Percentiles rank a stretch among this genome's conserved stretches.
Conservation (phyloP, 495 filamentous ascomycete species). For the Amniculicola lignicola region DNA sequence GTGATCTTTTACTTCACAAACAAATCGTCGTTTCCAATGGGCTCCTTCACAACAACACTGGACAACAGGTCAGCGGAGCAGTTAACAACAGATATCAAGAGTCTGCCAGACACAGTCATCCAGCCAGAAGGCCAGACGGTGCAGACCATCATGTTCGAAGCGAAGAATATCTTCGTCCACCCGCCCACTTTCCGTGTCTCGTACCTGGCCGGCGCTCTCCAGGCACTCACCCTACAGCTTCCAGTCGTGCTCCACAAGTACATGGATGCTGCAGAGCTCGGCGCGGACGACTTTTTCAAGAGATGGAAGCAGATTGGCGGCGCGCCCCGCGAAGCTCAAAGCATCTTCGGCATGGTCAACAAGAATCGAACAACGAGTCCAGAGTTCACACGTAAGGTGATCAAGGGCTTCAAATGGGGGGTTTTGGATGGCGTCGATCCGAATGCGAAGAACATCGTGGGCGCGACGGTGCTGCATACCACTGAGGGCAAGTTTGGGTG, state of each 20-base stretch:
- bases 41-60: slow-evolving; percentile 88
- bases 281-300: slow-evolving; percentile 94
- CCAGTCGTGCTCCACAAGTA: slow-evolving; percentile 90
- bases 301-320: slow-evolving; percentile 98
- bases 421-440: slow-evolving; percentile 82
- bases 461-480: slow-evolving; percentile 85
- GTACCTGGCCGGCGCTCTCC: slow-evolving; percentile 89
- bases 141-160: slow-evolving; percentile 91
- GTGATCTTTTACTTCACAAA: slow-evolving; percentile 95
- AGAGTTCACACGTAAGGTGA: slow-evolving; percentile 60
- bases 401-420: slow-evolving; percentile 85
- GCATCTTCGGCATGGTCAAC: slow-evolving; percentile 68
- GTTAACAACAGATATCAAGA: slow-evolving; percentile 79
- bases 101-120: slow-evolving; percentile 80
- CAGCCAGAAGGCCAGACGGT: slow-evolving; percentile 73
- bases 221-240: slow-evolving; percentile 87
- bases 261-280: slow-evolving; percentile 84
- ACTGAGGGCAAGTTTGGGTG: slow-evolving; percentile 85
- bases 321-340: slow-evolving; percentile 77
- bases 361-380: slow-evolving; percentile 49
- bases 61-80: slow-evolving; percentile 70
- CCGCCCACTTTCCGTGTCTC: slow-evolving; percentile 90
- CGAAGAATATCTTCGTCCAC: slow-evolving; percentile 74
- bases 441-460: slow-evolving; percentile 88
- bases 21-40: slow-evolving; percentile 77